phyloP scores from a whole-genome alignment of 371 early-diverging fungal species.

The Mucor irregularis region DNA sequence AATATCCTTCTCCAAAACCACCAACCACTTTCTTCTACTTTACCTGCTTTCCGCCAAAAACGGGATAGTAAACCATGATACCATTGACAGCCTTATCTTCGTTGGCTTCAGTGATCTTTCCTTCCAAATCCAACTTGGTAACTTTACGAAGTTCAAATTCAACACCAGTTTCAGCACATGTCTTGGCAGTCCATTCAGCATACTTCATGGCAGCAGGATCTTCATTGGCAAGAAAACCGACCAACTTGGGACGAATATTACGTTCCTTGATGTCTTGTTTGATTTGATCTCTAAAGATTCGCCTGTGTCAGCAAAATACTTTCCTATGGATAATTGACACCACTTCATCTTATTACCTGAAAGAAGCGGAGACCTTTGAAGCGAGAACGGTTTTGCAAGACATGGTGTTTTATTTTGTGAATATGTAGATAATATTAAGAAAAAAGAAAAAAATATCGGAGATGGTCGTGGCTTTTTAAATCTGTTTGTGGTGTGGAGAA shows the following conservation, averaged over 20 bases:
- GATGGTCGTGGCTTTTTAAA: constrained; percentile 12
- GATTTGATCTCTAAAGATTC: constrained; percentile 69
- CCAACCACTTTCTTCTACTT: no score
- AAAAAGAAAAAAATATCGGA: constrained; percentile 4
- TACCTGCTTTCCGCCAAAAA: constrained; percentile 89
- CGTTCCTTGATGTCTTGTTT: constrained; percentile 74
- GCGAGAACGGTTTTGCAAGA: constrained; percentile 66
- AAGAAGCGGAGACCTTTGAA: constrained; percentile 60
- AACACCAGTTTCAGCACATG: constrained; percentile 89
- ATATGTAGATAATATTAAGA: neutral
- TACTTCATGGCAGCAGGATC: constrained; percentile 91
- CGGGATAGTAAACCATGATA: constrained; percentile 96
- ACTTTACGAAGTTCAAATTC: constrained; percentile 88
- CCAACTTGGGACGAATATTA: constrained; percentile 78
- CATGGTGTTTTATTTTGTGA: constrained; percentile 3
- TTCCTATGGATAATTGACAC: neutral
- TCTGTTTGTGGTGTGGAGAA: neutral
- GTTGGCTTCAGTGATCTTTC: constrained; percentile 86
- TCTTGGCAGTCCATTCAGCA: constrained; percentile 90
- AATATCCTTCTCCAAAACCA: no score
- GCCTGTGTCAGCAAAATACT: neutral
- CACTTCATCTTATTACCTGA: constrained; percentile 46
- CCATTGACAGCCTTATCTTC: constrained; percentile 82
- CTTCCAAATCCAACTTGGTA: constrained; percentile 82
- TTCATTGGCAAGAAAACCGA: constrained; percentile 94